Percentiles rank a stretch among this genome's conserved stretches.
phyloP scores from a whole-genome alignment of 2,329 filamentous ascomycete genomes.

The Monosporascus sp. region DNA sequence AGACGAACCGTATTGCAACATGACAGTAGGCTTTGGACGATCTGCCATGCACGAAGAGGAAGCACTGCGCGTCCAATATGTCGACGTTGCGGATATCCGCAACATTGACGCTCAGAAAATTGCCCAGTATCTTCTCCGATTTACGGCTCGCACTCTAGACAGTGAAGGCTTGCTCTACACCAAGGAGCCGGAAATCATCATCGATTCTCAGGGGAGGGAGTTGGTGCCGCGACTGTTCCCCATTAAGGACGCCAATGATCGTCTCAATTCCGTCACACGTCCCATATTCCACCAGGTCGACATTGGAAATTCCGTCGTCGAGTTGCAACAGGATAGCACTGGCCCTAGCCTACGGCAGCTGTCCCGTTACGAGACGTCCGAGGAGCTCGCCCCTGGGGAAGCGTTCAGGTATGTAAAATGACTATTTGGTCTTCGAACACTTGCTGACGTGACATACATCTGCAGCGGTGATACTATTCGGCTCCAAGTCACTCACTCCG shows the following conservation, averaged over 20 bases:
- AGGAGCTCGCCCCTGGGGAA: no score
- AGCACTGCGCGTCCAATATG: slow-evolving; percentile 12
- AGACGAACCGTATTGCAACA: slow-evolving; percentile 17
- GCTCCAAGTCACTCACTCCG: no score
- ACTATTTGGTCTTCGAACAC: no score
- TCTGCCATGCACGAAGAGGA: slow-evolving; percentile 9
- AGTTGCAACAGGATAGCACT: background rate
- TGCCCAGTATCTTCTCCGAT: slow-evolving; percentile 9
- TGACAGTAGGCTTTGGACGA: slow-evolving; percentile 18
- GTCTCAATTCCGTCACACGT: background rate
- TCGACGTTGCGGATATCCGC: slow-evolving; percentile 13
- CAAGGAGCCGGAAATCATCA: slow-evolving; percentile 1
- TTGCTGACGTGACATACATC: no score
- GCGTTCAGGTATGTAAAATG: no score
- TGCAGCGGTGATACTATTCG: no score
- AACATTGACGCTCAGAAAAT: slow-evolving; percentile 5
- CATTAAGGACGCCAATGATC: background rate
- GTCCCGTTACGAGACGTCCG: no score
- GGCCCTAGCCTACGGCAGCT: no score
- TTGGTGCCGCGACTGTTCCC: background rate
- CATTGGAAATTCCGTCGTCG: background rate
- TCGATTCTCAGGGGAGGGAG: background rate
- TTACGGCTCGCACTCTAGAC: background rate
- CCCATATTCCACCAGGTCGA: background rate
- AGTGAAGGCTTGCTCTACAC: background rate